Conservation (phyloP, 225 moss, liverwort and hornwort genomes). For the Bryoerythrophyllum caledonicum region DNA sequence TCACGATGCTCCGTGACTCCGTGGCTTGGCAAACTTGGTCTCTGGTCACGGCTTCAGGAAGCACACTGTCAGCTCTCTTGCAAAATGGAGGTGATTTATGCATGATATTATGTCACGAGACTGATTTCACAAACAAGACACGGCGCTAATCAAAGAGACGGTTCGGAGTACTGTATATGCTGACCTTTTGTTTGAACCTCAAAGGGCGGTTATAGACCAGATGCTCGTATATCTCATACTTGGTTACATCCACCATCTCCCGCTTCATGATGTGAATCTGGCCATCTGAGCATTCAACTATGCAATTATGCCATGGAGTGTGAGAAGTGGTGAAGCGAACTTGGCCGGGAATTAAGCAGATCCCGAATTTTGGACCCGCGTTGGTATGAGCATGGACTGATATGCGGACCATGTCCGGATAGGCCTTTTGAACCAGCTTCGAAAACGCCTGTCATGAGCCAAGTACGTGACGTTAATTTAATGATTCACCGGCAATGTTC, state of each 20-base stretch:
- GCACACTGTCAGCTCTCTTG: neutral
- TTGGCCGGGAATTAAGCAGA: neutral
- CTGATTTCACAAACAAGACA: too few relatives aligned
- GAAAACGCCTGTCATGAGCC: neutral
- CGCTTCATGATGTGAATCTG: neutral
- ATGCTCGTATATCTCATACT: conserved; percentile 2
- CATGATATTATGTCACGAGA: too few relatives aligned
- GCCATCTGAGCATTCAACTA: neutral
- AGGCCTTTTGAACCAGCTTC: neutral
- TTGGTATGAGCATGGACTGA: conserved; percentile 2
- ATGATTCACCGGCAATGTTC: neutral
- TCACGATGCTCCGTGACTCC: too few relatives aligned
- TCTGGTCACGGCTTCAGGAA: conserved; percentile 12
- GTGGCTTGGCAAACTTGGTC: neutral
- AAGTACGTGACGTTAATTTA: neutral
- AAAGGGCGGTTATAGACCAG: neutral
- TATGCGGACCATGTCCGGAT: neutral
- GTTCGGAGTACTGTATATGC: neutral
- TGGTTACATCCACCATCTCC: neutral
- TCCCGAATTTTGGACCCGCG: neutral
- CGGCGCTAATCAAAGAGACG: neutral
- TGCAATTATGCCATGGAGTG: conserved; percentile 7
- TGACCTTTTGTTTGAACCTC: conserved; percentile 10
- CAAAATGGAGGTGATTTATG: too few relatives aligned
- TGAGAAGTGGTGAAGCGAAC: neutral